These are phyloP conservation scores for Perilla frutescens DNA, from an alignment of 257 asterid genomes.

Conservation along the genomic window DNA sequence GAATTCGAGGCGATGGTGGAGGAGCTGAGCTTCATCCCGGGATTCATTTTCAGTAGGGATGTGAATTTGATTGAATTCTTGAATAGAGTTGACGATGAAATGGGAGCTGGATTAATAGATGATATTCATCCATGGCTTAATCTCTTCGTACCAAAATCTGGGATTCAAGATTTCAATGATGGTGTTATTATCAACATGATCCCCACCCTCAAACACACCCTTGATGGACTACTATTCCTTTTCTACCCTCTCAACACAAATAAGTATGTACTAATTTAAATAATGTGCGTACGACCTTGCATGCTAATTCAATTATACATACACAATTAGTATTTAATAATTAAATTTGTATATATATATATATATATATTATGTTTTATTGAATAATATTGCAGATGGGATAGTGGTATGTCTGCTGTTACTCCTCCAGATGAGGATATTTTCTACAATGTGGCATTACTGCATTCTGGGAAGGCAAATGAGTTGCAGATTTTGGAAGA, in stretches of 20 bases:
- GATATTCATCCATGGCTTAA: conserved; percentile 65
- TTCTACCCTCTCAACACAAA: conserved; percentile 57
- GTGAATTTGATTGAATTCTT: conserved; percentile 17
- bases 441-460: conserved; percentile 40
- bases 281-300: too few species aligned
- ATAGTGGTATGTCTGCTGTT: conserved; percentile 38
- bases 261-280: conserved; percentile 33
- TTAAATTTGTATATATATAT: too few species aligned
- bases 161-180: conserved; percentile 48
- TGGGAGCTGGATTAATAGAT: conserved; percentile 32
- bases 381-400: conserved; percentile 30
- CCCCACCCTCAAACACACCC: conserved; percentile 38
- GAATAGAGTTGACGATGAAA: background rate
- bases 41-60: conserved; percentile 12
- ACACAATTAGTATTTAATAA: too few species aligned
- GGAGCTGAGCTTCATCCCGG: conserved; percentile 3
- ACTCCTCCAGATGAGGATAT: conserved; percentile 47
- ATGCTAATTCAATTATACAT: too few species aligned
- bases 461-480: conserved; percentile 27
- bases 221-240: conserved; percentile 36
- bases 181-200: conserved; percentile 52
- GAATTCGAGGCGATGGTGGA: background rate
- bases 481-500: conserved; percentile 17
- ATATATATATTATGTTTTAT: too few species aligned
- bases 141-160: conserved; percentile 55